phyloP scores from a whole-genome alignment of 306 rosid genomes.

The Glycine tomentella region DNA sequence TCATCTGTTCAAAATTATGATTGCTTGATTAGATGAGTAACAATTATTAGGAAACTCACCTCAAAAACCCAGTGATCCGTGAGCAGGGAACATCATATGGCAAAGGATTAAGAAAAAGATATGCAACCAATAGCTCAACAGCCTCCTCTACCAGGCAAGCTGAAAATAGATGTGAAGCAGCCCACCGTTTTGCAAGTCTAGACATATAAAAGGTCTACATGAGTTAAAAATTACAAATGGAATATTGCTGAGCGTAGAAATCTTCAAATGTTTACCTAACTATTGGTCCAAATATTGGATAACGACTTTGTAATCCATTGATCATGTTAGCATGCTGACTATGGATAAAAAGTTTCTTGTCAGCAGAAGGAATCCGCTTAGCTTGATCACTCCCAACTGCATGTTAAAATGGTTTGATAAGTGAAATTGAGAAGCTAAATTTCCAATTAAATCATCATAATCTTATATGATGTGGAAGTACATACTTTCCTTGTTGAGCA shows the following conservation, averaged over 20 bases:
- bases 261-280: conserved; percentile 68
- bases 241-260: conserved; percentile 25
- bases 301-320: conserved; percentile 83
- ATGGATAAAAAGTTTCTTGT: conserved; percentile 70
- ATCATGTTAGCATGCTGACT: conserved; percentile 94
- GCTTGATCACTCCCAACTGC: conserved; percentile 68
- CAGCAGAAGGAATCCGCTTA: conserved; percentile 64
- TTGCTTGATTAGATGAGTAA: conserved; percentile 37
- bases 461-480: conserved; percentile 35
- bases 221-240: conserved; percentile 42
- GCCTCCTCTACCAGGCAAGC: conserved; percentile 94
- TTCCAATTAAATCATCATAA: conserved; percentile 40
- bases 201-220: conserved; percentile 43
- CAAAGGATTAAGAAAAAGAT: conserved; percentile 80
- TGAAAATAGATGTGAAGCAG: conserved; percentile 90
- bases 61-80: conserved; percentile 83
- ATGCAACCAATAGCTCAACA: conserved; percentile 86
- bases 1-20: conserved; percentile 31
- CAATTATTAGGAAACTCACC: conserved; percentile 58
- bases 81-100: conserved; percentile 84
- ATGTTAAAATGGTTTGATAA: conserved; percentile 41
- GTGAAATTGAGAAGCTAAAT: conserved; percentile 35
- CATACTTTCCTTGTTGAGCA: conserved; percentile 75
- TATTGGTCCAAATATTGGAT: conserved; percentile 79
- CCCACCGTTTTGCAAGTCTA: conserved; percentile 98